Conservation (phyloP, 768 basidiomycete species). For the Tephrocybe sp. region DNA sequence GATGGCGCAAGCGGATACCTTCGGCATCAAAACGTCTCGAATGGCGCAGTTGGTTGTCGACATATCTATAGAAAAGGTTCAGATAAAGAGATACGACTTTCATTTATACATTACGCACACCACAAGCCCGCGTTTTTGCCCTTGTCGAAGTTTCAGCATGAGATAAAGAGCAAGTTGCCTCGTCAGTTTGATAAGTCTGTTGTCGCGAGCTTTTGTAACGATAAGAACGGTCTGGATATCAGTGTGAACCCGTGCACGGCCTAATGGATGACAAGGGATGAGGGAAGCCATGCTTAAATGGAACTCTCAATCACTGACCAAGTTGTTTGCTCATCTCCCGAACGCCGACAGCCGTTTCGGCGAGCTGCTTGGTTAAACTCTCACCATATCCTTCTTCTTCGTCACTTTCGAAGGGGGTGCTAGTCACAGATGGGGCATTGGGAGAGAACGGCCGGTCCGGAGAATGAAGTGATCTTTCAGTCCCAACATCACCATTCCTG, state of each 20-base stretch:
- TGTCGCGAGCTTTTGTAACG: conserved; percentile 97
- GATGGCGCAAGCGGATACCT: conserved; percentile 82
- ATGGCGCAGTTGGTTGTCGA: conserved; percentile 84
- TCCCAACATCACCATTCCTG: conserved; percentile 39
- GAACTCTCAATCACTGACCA: conserved; percentile 46
- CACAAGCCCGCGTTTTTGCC: conserved; percentile 71
- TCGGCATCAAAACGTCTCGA: conserved; percentile 94
- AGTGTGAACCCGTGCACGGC: conserved; percentile 87
- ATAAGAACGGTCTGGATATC: conserved; percentile 93
- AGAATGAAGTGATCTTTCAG: conserved; percentile 47
- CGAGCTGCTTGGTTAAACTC: conserved; percentile 87
- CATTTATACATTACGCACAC: conserved; percentile 50
- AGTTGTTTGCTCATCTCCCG: conserved; percentile 99
- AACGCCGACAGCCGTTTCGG: conserved; percentile 95
- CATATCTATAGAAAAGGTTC: conserved; percentile 58
- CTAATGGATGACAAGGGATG: conserved; percentile 35
- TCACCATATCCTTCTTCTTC: conserved; percentile 68
- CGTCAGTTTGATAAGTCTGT: conserved; percentile 92
- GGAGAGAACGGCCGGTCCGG: conserved; percentile 10
- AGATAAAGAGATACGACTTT: conserved; percentile 7
- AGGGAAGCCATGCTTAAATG: background rate
- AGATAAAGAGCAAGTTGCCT: conserved; percentile 92
- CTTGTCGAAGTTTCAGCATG: conserved; percentile 79
- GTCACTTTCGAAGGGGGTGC: conserved; percentile 27
- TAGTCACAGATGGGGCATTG: conserved; percentile 20